Base-by-base conservation (phyloP, 2,329 filamentous ascomycete species). In the Claviceps humidiphila region DNA sequence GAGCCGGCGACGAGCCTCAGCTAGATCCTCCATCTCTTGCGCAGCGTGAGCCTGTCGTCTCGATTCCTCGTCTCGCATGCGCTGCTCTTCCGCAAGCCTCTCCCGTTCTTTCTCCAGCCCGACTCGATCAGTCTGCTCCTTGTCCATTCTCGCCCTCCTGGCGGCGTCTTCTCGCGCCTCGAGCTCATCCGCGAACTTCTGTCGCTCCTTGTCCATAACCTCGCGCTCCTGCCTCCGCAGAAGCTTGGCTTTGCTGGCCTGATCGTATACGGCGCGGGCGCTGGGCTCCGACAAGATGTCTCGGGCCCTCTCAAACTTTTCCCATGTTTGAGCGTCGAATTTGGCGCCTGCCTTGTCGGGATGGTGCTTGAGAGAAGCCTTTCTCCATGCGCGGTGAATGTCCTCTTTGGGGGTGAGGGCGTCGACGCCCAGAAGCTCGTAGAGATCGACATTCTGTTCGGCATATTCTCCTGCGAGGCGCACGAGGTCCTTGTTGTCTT, bases 321-420 rank as follows among this genome's bases (percentile, higher is more conserved):
- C 87, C 73, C 94, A 97, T 62, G 86, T 87, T 52, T 84, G 82
- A 46, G 87, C 76, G 58, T 93, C 88, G 60, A 85, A 88, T 40
- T 76, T 72, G 50, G 79, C 81, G 57, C 83, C 80, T 52, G 90
- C 83, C 71, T 96, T 95, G 75, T 97, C 91, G 1, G 91, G 91
- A 67, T 97, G 91, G 72, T 90, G 89, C 63, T 88, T 89, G n/a
- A 95, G 74, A 3, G 89, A 89, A 34, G 84, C 83, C 61, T 87
- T 87, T 54, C 89, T 81, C 74, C 91, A 96, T 45, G 88, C 89
- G 58, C 85, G 82, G 57, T 87, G 84, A 61, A 95, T 84, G 56
- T 89, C 85, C n/a, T 80, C 71, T 52, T 85, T 83, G 20, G 76
- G 70, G 0, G 84, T 80, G 17, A 82, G 76, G 20, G 81, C 74